Evolutionary conservation across 768 basidiomycete species (phyloP), one percentile per base, ranked within the genome.

Genomic region (Suillus tomentosus): DNA sequence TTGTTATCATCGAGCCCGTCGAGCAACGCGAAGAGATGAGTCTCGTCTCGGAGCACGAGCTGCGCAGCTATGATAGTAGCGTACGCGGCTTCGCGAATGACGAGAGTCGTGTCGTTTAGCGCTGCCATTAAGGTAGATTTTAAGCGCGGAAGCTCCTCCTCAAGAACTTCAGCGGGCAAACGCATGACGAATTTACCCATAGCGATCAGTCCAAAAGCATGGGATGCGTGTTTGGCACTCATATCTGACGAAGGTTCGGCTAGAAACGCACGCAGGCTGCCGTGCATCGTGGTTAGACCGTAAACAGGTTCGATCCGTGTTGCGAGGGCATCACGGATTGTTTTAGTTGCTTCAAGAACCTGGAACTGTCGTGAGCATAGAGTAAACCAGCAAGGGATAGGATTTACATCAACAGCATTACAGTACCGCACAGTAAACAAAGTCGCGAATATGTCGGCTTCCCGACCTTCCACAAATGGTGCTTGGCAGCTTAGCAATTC

Each of bases 1-100:
- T 95, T 93, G 70, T 92, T 92, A 65, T 93, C 90, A n/a, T 91
- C 87, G 48, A 95, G 80, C 6, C 90, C 91, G 63, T 92, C 91
- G 53, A 95, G 78, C 19, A 95, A 84, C 43, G 85, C 80, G 69
- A 95, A 95, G 1, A 95, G 79, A 67, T 93, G 91, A 0, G 87
- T 87, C 72, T 95, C 94, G 71, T 95, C 93, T 31, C 87, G 85
- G 47, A 95, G 78, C 62, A 94, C 87, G 39, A 94, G 80, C 69
- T 95, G 94, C 0, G 92, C 90, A 15, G 94, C 89, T 65, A 93
- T 92, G 71, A 94, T 92, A 15, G 86, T 82, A 2, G 89, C 88
- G 3, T 93, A 91, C 3, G 91, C 92, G 0, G 92, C 88, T 75
- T 95, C 92, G 9, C 94, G 88, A 39, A 95, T 85, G 60, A 90